A percentile compares a stretch with the other conserved stretches of the same genome.
phyloP scores from a whole-genome alignment of 2,329 filamentous ascomycete genomes.

The Rutstroemia sydowiana region DNA sequence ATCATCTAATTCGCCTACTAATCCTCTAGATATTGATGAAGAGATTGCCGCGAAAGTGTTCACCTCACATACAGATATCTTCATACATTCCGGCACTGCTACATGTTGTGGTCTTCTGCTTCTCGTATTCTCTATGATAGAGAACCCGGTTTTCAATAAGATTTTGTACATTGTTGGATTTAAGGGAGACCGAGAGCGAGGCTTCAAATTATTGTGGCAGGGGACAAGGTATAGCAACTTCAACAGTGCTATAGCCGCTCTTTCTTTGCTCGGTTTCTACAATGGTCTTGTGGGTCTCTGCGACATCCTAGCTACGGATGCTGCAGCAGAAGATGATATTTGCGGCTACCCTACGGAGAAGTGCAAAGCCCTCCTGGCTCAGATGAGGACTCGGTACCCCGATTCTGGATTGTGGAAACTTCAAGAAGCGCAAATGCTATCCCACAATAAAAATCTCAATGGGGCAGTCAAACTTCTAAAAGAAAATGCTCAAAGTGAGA shows the following conservation, averaged over 20 bases:
- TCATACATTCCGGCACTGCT: conserved; percentile 81
- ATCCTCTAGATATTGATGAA: conserved; percentile 21
- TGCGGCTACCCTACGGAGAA: conserved; percentile 66
- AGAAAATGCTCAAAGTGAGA: conserved; percentile 54
- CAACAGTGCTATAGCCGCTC: conserved; percentile 82
- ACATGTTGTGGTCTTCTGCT: conserved; percentile 85
- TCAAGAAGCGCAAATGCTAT: conserved; percentile 74
- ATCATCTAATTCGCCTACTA: conserved; percentile 10
- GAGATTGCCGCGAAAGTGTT: conserved; percentile 53
- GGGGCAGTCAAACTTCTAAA: conserved; percentile 60
- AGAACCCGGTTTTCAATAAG: conserved; percentile 78
- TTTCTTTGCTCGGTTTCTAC: conserved; percentile 79
- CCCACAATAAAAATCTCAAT: conserved; percentile 58
- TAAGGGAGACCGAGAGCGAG: conserved; percentile 75
- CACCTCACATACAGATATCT: conserved; percentile 71
- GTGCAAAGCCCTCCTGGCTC: conserved; percentile 58
- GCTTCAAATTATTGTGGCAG: conserved; percentile 82
- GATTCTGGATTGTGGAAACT: conserved; percentile 79
- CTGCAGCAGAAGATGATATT: conserved; percentile 47
- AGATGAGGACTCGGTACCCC: conserved; percentile 73
- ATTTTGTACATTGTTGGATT: conserved; percentile 87
- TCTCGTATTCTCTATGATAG: conserved; percentile 80
- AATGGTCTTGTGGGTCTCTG: conserved; percentile 79
- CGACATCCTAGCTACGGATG: conserved; percentile 69
- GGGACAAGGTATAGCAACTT: conserved; percentile 79